Base-by-base conservation (phyloP, 495 filamentous ascomycete species). In the Lasiosphaeria hispida region DNA sequence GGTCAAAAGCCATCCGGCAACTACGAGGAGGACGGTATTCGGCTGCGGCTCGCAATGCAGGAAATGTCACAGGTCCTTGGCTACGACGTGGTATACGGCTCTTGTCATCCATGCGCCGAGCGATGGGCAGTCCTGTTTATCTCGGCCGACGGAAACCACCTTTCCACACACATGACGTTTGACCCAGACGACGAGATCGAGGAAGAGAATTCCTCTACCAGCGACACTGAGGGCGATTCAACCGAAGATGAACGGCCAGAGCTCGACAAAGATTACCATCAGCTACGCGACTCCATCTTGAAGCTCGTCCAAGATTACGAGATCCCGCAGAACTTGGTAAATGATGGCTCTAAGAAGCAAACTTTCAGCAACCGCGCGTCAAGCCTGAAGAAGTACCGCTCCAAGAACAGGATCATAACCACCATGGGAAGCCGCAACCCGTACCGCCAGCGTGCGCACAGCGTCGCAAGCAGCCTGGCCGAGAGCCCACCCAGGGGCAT, bases 251-350 rank as follows among this genome's bases (percentile, higher is more conserved):
- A 84, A 10, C 78, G 81, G 8, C 78, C 89, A 10, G 88, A 90
- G 30, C 73, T 90, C 6, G 87, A 90, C 65, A 88, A 88, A 60
- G 89, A 91, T 61, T 89, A 94, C 61, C 88, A 94, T 69, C 86
- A 89, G 52, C 74, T 96, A 7, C 87, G 93, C 54, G 86, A 89
- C 36, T 88, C 90, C 6, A 88, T 96, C 45, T 73, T 89, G 44
- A 92, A 90, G 64, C 78, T 96, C 2, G 86, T 94, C 14, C 82
- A 88, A 59, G 90, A 94, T 40, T 89, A 86, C 57, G 89, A 91
- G 60, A 86, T 88, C 17, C 87, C 87, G 2, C 82, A 84, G 41
- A 81, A 76, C 33, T 66, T 84, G 0, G 77, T 83, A 43, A 73
- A 70, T 14, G 80, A 83, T 34, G 76, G 72, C 19, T 72, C 79